These are phyloP conservation scores for Penicillium cinerascens DNA, from an alignment of 495 filamentous ascomycete species.

Conservation along the genomic window DNA sequence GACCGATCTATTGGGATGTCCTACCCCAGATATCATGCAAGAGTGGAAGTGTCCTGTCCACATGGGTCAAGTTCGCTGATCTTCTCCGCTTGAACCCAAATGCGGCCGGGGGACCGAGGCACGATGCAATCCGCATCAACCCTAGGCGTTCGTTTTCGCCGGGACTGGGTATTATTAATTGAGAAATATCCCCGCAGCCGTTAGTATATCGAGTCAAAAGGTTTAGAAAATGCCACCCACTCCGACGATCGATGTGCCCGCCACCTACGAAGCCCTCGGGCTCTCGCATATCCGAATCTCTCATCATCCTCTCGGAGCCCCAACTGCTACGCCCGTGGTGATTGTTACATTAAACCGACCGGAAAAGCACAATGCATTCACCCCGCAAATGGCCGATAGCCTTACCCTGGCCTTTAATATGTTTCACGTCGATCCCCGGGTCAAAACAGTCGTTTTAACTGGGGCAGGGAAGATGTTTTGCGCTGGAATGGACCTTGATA, in stretches of 20 bases:
- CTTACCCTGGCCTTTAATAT: constrained; percentile 48
- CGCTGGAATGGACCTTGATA: constrained; percentile 55
- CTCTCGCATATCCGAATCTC: constrained; percentile 45
- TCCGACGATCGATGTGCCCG: constrained; percentile 14
- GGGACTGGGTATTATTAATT: no score
- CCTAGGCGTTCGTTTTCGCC: no score
- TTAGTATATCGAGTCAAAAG: not conserved
- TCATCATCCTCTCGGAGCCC: constrained; percentile 43
- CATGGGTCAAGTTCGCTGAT: no score
- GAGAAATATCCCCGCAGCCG: no score
- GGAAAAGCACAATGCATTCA: constrained; percentile 57
- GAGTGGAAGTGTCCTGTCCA: no score
- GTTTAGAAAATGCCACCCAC: not conserved
- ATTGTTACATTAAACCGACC: constrained; percentile 54
- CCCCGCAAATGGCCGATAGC: constrained; percentile 47
- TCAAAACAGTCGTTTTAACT: constrained; percentile 54
- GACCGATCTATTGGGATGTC: constrained; percentile 25
- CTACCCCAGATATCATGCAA: no score
- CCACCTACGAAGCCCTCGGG: constrained; percentile 35
- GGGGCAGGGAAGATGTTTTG: constrained; percentile 55
- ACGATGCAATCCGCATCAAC: no score
- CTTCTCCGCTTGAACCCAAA: no score
- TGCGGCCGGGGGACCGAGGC: no score
- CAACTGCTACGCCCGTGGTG: constrained; percentile 47
- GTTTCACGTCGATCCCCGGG: constrained; percentile 48